Percentiles rank a stretch among this genome's conserved stretches.
Conservation (phyloP, 2,329 filamentous ascomycete genomes). For the Pseudogymnoascus sp. region DNA sequence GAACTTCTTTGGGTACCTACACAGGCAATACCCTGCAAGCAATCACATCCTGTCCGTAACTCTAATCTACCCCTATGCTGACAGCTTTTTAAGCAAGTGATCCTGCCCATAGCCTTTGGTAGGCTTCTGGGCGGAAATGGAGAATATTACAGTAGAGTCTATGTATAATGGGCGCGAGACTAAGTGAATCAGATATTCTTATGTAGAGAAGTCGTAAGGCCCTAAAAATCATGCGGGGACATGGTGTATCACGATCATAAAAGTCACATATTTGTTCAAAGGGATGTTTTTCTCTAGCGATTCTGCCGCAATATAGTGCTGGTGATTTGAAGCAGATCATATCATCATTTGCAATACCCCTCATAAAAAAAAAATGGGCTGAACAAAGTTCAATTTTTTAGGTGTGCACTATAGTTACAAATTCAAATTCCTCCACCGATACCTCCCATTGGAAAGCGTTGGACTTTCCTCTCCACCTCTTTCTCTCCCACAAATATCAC, state of each 20-base stretch:
- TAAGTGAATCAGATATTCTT: neutral
- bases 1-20: neutral
- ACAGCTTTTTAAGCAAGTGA: neutral
- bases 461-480: neutral
- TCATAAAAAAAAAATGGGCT: neutral
- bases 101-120: neutral
- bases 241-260: neutral
- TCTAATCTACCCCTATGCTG: neutral
- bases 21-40: neutral
- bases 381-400: neutral
- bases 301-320: neutral
- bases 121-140: neutral
- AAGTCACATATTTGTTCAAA: neutral
- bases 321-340: neutral
- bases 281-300: neutral
- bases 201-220: neutral
- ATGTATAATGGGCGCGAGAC: neutral
- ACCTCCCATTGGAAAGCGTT: neutral
- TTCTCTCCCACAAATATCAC: neutral
- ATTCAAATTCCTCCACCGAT: neutral
- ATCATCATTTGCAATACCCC: neutral
- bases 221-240: neutral
- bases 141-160: neutral
- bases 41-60: neutral
- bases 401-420: neutral